Conservation (phyloP, 2,329 filamentous ascomycete species). For the Diaporthe amygdali region DNA sequence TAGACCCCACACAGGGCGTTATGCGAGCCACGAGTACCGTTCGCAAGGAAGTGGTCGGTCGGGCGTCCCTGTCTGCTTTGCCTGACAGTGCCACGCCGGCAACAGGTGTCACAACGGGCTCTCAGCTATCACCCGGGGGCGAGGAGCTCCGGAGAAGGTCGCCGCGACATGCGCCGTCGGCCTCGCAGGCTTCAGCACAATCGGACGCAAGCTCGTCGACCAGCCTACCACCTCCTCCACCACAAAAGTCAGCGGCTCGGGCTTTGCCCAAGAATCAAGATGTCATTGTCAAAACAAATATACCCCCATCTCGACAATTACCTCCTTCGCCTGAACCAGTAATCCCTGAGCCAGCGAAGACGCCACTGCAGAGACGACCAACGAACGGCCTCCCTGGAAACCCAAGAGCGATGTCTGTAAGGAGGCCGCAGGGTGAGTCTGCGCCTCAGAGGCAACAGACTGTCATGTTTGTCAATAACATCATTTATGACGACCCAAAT, state of each 20-base stretch:
- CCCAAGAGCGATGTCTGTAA: constrained; percentile 45
- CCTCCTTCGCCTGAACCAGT: constrained; percentile 37
- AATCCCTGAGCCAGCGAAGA: constrained; percentile 39
- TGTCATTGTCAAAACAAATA: constrained; percentile 23
- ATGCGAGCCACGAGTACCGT: constrained; percentile 42
- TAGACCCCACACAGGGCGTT: constrained; percentile 36
- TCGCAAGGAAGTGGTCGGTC: constrained; percentile 43
- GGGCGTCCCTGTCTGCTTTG: constrained; percentile 25
- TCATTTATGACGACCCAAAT: constrained; percentile 58
- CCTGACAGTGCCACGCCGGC: constrained; percentile 31
- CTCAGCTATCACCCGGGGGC: constrained; percentile 55
- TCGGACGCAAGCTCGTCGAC: not conserved
- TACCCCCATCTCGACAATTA: constrained; percentile 38
- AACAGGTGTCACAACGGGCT: constrained; percentile 49
- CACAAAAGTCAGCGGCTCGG: constrained; percentile 9
- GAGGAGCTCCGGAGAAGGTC: constrained; percentile 59
- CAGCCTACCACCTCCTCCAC: constrained; percentile 1
- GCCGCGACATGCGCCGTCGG: constrained; percentile 43
- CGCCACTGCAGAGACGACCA: constrained; percentile 48
- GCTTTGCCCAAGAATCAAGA: constrained; percentile 11
- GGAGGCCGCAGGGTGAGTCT: constrained; percentile 32
- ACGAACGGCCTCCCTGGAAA: constrained; percentile 55
- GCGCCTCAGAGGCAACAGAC: constrained; percentile 46
- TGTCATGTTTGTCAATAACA: constrained; percentile 61
- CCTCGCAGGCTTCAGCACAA: not conserved